Evolutionary conservation across 1,284 basidiomycete genomes (phyloP).

Genomic region (Chalciporus sp.): DNA sequence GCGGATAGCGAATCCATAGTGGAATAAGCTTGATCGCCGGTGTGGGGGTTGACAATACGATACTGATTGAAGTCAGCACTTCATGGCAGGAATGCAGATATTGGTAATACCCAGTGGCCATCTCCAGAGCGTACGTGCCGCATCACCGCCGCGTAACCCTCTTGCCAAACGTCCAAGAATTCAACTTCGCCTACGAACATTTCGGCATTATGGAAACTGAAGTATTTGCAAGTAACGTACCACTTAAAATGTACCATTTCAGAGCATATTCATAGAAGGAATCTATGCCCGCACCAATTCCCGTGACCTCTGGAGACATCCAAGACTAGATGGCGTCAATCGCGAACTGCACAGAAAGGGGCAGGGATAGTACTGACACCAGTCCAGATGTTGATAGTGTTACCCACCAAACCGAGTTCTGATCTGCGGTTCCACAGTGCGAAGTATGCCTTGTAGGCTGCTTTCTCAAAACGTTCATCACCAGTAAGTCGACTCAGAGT

Average conservation of each 20-base stretch:
- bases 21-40: conserved; percentile 67
- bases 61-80: conserved; percentile 50
- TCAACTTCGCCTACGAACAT: conserved; percentile 71
- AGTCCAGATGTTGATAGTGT: conserved; percentile 80
- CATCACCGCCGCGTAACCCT: conserved; percentile 88
- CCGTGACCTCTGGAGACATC: conserved; percentile 72
- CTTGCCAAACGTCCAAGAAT: conserved; percentile 91
- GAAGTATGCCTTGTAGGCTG: conserved; percentile 84
- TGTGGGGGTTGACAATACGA: conserved; percentile 77
- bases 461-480: conserved; percentile 84
- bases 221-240: conserved; percentile 44
- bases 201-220: conserved; percentile 6
- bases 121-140: conserved; percentile 79
- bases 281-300: conserved; percentile 91
- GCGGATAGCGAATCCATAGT: conserved; percentile 85
- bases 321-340: conserved; percentile 49
- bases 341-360: conserved; percentile 1
- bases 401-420: conserved; percentile 81
- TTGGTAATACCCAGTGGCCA: conserved; percentile 77
- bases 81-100: not conserved
- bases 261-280: conserved; percentile 93
- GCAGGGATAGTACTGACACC: conserved; percentile 55
- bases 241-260: conserved; percentile 88
- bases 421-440: conserved; percentile 90
- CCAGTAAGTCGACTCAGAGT: conserved; percentile 87